Conservation (phyloP, 441 rosid species). For the Codiaeum variegatum region DNA sequence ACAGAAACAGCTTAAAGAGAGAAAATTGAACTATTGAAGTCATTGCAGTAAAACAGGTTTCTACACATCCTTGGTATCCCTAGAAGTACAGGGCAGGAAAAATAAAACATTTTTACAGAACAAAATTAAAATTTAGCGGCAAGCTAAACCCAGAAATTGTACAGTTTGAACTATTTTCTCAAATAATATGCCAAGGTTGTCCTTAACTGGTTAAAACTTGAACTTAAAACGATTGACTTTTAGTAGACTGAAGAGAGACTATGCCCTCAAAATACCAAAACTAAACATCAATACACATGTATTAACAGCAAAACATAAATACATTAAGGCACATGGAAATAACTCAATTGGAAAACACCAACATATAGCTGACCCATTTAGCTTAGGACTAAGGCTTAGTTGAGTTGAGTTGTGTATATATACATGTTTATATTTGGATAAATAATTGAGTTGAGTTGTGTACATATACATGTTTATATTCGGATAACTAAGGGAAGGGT, state of each 20-base stretch:
- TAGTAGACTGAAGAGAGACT: background rate
- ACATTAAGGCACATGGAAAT: background rate
- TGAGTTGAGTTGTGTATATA: too few species aligned
- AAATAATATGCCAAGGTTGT: background rate
- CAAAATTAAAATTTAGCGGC: background rate
- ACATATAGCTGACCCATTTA: too few species aligned
- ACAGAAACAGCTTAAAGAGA: too few species aligned
- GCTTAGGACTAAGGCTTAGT: too few species aligned
- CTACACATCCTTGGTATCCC: background rate
- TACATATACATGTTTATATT: too few species aligned
- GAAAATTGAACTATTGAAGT: background rate
- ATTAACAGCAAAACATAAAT: background rate
- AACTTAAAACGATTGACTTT: background rate
- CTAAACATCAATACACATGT: background rate
- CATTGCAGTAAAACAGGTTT: background rate
- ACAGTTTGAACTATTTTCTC: background rate
- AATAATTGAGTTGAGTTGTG: too few species aligned
- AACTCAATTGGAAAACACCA: background rate
- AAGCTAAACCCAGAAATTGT: background rate
- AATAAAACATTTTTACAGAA: background rate
- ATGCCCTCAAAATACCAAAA: background rate
- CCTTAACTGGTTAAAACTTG: background rate
- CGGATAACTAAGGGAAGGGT: background rate
- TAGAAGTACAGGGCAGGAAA: background rate
- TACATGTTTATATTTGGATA: background rate